These are phyloP conservation scores for Blastocystis hominis DNA, from an alignment of 352 stramenopile species.

Conservation along the genomic window DNA sequence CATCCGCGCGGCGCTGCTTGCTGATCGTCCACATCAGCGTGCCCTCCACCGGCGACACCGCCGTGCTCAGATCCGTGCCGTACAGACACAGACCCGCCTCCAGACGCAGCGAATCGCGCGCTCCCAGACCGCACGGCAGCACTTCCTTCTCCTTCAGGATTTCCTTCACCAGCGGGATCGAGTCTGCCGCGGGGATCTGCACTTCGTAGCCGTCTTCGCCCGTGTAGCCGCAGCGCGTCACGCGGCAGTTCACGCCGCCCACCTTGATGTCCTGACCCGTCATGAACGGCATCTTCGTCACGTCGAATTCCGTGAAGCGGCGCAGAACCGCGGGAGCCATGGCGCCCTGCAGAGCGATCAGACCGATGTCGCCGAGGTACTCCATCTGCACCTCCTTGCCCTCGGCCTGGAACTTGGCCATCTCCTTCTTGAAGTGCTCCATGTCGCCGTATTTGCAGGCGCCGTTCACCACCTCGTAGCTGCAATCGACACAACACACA, in stretches of 20 bases:
- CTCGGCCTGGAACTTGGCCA: constrained; percentile 40
- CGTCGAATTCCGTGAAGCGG: constrained; percentile 71
- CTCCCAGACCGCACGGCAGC: constrained; percentile 72
- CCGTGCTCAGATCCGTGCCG: constrained; percentile 88
- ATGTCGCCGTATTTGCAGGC: constrained; percentile 89
- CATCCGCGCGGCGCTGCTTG: constrained; percentile 69
- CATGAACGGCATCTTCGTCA: constrained; percentile 89
- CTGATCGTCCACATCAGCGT: constrained; percentile 82
- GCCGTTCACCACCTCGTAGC: constrained; percentile 93
- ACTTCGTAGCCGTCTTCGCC: constrained; percentile 98
- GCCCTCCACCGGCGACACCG: constrained; percentile 85
- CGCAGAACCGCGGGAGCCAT: constrained; percentile 75
- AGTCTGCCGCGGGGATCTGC: constrained; percentile 67
- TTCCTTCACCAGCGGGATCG: constrained; percentile 66
- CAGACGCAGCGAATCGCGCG: constrained; percentile 87
- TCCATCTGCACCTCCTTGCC: constrained; percentile 60
- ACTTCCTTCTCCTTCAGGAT: constrained; percentile 72
- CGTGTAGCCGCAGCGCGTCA: constrained; percentile 93
- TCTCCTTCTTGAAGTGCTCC: constrained; percentile 66
- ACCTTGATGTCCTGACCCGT: constrained; percentile 71
- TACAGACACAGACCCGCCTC: constrained; percentile 95
- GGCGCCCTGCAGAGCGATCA: constrained; percentile 87
- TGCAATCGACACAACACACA: constrained; percentile 52
- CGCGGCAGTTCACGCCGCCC: constrained; percentile 68
- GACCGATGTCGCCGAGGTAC: constrained; percentile 70